phyloP scores from a whole-genome alignment of 1,284 basidiomycete genomes.

The Irpex sp. region DNA sequence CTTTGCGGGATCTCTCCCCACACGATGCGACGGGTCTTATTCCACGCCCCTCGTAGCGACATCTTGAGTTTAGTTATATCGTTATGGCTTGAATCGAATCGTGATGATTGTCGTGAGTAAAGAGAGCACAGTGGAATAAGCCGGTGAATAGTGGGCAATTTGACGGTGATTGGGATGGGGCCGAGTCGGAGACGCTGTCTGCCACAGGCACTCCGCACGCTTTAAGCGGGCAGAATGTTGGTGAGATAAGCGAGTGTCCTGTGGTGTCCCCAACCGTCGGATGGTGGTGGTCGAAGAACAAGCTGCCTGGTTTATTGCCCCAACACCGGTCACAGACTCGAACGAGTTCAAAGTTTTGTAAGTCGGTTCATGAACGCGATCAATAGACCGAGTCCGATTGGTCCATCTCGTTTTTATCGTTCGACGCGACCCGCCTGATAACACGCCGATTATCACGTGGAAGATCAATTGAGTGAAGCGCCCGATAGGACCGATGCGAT shows the following conservation, averaged over 20 bases:
- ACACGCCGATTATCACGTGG: not conserved
- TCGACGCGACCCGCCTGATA: not conserved
- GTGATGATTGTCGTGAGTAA: not conserved
- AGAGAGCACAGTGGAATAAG: not conserved
- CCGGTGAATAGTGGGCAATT: not conserved
- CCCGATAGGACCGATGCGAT: not conserved
- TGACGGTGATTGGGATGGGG: not conserved
- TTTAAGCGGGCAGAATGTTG: not conserved
- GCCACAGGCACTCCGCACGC: not conserved
- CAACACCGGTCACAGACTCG: too few relatives aligned
- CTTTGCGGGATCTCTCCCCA: constrained; percentile 31
- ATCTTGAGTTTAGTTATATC: not conserved
- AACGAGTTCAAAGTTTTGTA: too few relatives aligned
- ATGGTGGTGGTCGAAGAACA: too few relatives aligned
- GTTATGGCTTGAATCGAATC: not conserved
- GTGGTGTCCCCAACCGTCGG: too few relatives aligned
- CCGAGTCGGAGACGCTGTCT: not conserved
- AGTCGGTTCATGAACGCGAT: not conserved
- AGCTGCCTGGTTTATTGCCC: too few relatives aligned
- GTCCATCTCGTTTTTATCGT: not conserved
- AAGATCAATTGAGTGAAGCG: not conserved
- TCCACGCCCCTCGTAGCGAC: not conserved
- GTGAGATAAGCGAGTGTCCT: not conserved
- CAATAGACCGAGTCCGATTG: not conserved
- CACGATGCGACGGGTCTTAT: constrained; percentile 20